Conservation (phyloP, 306 rosid species). For the Cucurbita maxima region DNA sequence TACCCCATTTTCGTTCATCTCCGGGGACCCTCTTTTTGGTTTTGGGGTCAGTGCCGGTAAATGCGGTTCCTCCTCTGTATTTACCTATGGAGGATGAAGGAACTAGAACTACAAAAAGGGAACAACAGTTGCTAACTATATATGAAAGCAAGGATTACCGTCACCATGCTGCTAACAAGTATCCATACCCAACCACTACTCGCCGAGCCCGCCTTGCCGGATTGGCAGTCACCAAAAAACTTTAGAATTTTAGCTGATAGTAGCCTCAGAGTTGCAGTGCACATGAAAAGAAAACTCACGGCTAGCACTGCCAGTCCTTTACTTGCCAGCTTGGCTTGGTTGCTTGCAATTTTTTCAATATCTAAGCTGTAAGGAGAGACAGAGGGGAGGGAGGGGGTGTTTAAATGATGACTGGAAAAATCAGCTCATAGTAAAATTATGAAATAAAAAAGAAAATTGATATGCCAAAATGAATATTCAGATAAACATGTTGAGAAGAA, state of each 20-base stretch:
- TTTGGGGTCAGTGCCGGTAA: neutral
- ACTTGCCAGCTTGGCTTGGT: constrained; percentile 44
- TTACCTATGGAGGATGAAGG: neutral
- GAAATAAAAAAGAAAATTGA: neutral
- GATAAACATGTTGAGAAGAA: neutral
- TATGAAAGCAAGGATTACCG: constrained; percentile 37
- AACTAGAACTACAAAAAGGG: neutral
- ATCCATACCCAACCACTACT: constrained; percentile 55
- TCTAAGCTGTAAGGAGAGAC: constrained; percentile 32
- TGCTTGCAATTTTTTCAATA: constrained; percentile 29
- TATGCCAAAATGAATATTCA: neutral
- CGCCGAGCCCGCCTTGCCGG: constrained; percentile 22
- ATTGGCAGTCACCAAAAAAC: constrained; percentile 21
- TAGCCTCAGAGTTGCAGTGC: constrained; percentile 47
- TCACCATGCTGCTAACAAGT: constrained; percentile 45
- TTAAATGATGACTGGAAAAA: too few relatives aligned
- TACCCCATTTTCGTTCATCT: neutral
- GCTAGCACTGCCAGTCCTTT: constrained; percentile 59
- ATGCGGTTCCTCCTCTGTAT: neutral
- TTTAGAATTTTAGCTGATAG: constrained; percentile 22
- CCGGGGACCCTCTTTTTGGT: neutral
- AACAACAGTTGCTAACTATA: constrained; percentile 23
- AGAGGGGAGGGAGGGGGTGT: too few relatives aligned
- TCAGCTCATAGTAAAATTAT: too few relatives aligned
- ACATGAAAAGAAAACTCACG: constrained; percentile 44